phyloP scores from a whole-genome alignment of 140 eudicot species.

The Cichorium intybus region DNA sequence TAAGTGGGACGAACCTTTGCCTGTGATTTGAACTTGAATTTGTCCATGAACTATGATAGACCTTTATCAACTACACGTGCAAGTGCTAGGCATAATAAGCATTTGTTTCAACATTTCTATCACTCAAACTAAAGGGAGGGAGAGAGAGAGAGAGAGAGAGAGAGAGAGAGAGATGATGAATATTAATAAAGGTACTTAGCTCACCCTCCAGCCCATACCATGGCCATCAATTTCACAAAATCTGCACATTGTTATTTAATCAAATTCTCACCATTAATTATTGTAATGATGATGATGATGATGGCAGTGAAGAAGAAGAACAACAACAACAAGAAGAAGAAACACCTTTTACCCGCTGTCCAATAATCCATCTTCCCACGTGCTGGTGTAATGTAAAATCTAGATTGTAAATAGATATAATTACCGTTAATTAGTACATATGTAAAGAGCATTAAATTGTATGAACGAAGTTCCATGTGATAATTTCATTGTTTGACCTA shows the following conservation, averaged over 20 bases:
- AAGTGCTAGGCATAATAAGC: conserved; percentile 61
- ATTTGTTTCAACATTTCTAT: too few relatives aligned
- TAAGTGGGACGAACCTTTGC: conserved; percentile 56
- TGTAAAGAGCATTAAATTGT: too few relatives aligned
- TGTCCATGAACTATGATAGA: conserved; percentile 75
- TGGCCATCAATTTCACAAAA: conserved; percentile 91
- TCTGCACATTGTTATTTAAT: conserved; percentile 43
- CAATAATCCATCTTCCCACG: conserved; percentile 89
- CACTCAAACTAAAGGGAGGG: too few relatives aligned
- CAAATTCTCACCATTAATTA: conserved; percentile 10
- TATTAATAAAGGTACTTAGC: too few relatives aligned
- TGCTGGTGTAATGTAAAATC: conserved; percentile 86
- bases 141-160: too few relatives aligned
- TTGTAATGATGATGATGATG: conserved; percentile 9
- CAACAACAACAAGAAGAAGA: too few relatives aligned
- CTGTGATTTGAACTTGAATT: conserved; percentile 66
- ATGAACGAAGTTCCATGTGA: background rate
- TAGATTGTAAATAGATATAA: conserved; percentile 28
- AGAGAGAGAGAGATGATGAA: too few relatives aligned
- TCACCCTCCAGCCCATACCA: conserved; percentile 99
- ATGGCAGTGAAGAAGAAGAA: background rate
- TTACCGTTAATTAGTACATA: conserved; percentile 15
- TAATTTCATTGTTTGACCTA: background rate
- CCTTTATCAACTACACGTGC: conserved; percentile 92
- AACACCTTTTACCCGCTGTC: conserved; percentile 75